phyloP scores from a whole-genome alignment of 228 moss, liverwort and hornwort species.

The Sphagnum magellanicum region DNA sequence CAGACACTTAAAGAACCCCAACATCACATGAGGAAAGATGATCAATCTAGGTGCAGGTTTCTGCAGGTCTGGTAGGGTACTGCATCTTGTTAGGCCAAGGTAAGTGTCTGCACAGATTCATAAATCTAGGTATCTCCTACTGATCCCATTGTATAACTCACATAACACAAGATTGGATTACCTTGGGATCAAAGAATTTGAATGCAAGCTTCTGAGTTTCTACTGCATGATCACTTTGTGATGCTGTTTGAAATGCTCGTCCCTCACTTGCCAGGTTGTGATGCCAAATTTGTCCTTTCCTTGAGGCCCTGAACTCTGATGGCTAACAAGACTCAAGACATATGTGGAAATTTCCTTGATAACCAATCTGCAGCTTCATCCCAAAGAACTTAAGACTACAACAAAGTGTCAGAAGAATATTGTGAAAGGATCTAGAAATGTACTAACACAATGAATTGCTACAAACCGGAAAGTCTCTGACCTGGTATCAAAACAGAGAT shows the following conservation, averaged over 20 bases:
- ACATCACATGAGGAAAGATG: background rate
- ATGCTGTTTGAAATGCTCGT: slow-evolving; percentile 36
- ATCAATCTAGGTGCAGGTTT: background rate
- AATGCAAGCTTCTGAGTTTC: slow-evolving; percentile 23
- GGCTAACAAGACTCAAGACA: slow-evolving; percentile 30
- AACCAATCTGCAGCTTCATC: slow-evolving; percentile 43
- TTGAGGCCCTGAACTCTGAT: slow-evolving; percentile 38
- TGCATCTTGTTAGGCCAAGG: background rate
- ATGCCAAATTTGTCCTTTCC: slow-evolving; percentile 54
- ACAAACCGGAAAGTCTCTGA: background rate
- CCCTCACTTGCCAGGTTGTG: slow-evolving; percentile 35
- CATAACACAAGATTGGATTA: slow-evolving; percentile 7
- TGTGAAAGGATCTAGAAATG: background rate
- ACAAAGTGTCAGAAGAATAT: background rate
- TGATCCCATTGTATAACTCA: background rate
- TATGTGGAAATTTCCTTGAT: slow-evolving; percentile 16
- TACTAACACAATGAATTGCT: background rate
- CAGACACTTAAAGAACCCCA: background rate
- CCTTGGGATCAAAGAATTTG: slow-evolving; percentile 52
- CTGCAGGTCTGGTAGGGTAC: background rate
- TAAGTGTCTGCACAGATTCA: background rate
- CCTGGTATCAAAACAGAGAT: slow-evolving; percentile 33
- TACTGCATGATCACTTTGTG: slow-evolving; percentile 37
- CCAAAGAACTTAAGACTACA: background rate
- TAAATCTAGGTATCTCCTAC: background rate